phyloP scores from a whole-genome alignment of 345 rosid genomes.

The Gossypium longicalyx region DNA sequence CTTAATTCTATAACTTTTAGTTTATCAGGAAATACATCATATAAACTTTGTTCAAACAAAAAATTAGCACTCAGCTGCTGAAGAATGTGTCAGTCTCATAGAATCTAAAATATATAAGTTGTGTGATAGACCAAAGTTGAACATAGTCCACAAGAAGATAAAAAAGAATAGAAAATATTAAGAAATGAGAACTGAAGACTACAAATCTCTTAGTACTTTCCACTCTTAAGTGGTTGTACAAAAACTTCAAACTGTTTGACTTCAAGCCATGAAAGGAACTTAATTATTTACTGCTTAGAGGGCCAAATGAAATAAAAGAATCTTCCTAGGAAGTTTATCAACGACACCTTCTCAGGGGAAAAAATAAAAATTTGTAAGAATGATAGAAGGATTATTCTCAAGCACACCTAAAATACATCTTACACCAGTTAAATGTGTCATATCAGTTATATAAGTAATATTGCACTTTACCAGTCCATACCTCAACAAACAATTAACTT shows the following conservation, averaged over 20 bases:
- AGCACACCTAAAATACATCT: background rate
- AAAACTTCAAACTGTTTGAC: background rate
- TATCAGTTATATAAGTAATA: background rate
- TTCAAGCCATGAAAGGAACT: background rate
- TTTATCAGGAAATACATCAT: background rate
- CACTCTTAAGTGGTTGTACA: background rate
- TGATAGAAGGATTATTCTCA: background rate
- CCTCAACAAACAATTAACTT: background rate
- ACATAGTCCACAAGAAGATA: background rate
- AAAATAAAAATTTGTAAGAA: background rate
- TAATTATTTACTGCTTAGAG: background rate
- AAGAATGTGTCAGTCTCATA: background rate
- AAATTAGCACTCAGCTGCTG: background rate
- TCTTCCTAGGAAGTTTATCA: background rate
- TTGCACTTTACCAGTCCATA: background rate
- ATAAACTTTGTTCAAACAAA: background rate
- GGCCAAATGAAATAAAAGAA: background rate
- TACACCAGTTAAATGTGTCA: background rate
- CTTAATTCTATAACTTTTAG: background rate
- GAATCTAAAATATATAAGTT: background rate
- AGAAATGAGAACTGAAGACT: background rate
- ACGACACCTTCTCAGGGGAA: background rate
- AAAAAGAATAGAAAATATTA: background rate
- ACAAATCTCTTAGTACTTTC: background rate
- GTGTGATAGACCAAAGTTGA: background rate